Evolutionary conservation across 1,139 yeast genomes (phyloP).

Genomic region (Taphrina sp.): DNA sequence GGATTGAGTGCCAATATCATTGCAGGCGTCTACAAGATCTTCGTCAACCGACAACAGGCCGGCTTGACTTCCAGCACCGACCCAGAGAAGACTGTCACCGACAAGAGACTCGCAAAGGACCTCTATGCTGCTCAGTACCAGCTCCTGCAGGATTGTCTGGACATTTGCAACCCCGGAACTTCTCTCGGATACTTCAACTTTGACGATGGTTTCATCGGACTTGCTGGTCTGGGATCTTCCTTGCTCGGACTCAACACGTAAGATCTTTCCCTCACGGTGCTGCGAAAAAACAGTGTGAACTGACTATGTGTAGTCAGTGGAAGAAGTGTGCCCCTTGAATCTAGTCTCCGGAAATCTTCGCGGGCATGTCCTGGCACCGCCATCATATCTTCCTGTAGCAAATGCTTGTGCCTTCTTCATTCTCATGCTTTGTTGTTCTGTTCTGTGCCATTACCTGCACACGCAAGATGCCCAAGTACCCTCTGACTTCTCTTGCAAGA

Average conservation of each 20-base stretch:
- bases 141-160: constrained; percentile 76
- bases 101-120: constrained; percentile 45
- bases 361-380: no score
- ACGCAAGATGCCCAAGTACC: no score
- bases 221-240: constrained; percentile 82
- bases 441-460: no score
- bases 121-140: constrained; percentile 56
- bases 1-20: constrained; percentile 65
- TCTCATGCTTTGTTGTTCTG: no score
- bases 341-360: no score
- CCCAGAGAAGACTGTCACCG: constrained; percentile 46
- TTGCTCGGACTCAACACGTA: constrained; percentile 57
- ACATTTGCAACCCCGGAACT: constrained; percentile 71
- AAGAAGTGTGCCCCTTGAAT: constrained; percentile 17
- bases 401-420: no score
- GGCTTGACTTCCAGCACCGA: constrained; percentile 40
- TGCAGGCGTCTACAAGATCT: constrained; percentile 47
- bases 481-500: no score
- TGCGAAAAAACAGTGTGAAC: background rate
- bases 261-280: no score
- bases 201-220: constrained; percentile 79
- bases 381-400: no score
- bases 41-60: constrained; percentile 31
- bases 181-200: constrained; percentile 58
- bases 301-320: constrained; percentile 9